Evolutionary conservation across 768 basidiomycete species (phyloP).

Genomic region (Chalciporus piperatus): DNA sequence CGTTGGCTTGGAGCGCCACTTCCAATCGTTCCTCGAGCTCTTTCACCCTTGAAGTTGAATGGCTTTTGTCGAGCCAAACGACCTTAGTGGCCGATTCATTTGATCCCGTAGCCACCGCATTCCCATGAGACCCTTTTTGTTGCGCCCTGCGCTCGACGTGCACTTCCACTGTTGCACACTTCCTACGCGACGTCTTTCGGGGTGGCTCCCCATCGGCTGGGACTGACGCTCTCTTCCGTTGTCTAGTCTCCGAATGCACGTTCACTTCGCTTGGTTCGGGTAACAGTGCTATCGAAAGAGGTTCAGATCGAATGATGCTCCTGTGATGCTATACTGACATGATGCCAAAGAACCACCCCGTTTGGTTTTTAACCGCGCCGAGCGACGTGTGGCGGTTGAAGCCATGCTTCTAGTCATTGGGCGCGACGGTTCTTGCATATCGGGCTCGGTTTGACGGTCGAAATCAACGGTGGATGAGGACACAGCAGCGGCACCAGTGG

Average conservation of each 20-base stretch:
- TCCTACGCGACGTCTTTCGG: constrained; percentile 7
- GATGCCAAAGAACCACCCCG: constrained; percentile 1
- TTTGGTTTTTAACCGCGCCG: constrained; percentile 17
- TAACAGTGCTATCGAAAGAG: constrained; percentile 7
- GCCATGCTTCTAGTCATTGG: constrained; percentile 27
- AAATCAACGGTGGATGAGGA: neutral
- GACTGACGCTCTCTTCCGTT: constrained; percentile 4
- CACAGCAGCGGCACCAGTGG: neutral
- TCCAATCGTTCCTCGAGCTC: constrained; percentile 43
- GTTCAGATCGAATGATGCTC: neutral
- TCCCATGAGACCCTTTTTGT: constrained; percentile 1
- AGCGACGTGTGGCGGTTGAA: constrained; percentile 16
- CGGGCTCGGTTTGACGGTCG: constrained; percentile 18
- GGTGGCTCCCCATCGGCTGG: neutral
- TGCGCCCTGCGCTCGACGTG: neutral
- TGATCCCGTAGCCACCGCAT: neutral
- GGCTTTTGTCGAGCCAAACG: constrained; percentile 33
- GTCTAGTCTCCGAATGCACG: constrained; percentile 2
- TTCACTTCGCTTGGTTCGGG: neutral
- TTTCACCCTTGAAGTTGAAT: constrained; percentile 33
- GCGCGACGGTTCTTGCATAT: constrained; percentile 10
- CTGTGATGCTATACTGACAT: constrained; percentile 13
- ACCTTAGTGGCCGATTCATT: neutral
- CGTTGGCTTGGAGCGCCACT: constrained; percentile 39
- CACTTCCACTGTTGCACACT: constrained; percentile 12